Percentiles rank a stretch among this genome's conserved stretches.
These are phyloP conservation scores for Scheffersomyces titani DNA, from an alignment of 1,139 yeast genomes.

Conservation along the genomic window DNA sequence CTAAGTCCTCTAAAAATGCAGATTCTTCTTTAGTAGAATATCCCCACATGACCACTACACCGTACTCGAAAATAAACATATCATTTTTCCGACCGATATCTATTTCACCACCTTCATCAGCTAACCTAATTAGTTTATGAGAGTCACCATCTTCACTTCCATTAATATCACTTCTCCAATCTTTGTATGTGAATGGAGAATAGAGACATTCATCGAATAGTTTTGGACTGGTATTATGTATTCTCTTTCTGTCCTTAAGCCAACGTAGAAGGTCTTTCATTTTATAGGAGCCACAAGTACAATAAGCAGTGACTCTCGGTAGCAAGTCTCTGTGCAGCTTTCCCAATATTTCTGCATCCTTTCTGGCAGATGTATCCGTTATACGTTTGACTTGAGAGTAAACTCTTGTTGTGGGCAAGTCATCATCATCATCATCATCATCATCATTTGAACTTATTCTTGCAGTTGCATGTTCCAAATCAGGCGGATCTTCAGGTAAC, in stretches of 20 bases:
- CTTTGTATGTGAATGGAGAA: slow-evolving; percentile 84
- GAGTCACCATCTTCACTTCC: slow-evolving; percentile 18
- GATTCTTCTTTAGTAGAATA: slow-evolving; percentile 81
- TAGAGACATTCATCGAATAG: slow-evolving; percentile 91
- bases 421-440: slow-evolving; percentile 11
- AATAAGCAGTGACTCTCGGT: slow-evolving; percentile 93
- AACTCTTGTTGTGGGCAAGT: slow-evolving; percentile 49
- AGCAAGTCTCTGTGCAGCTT: slow-evolving; percentile 81
- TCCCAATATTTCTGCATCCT: slow-evolving; percentile 91
- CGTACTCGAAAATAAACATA: slow-evolving; percentile 87
- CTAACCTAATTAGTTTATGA: slow-evolving; percentile 64
- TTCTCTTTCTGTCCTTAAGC: slow-evolving; percentile 75
- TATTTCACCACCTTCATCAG: slow-evolving; percentile 94
- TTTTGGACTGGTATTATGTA: slow-evolving; percentile 79
- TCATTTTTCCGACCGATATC: slow-evolving; percentile 80
- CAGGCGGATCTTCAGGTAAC: slow-evolving; percentile 75
- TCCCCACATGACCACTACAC: slow-evolving; percentile 96
- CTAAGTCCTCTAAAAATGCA: slow-evolving; percentile 78
- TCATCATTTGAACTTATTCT: slow-evolving; percentile 30
- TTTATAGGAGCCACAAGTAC: slow-evolving; percentile 89
- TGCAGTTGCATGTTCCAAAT: slow-evolving; percentile 26
- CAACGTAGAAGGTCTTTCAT: slow-evolving; percentile 87
- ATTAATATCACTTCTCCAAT: slow-evolving; percentile 60
- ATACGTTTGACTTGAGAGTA: slow-evolving; percentile 83
- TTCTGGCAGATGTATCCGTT: slow-evolving; percentile 88